These are phyloP conservation scores for Chlamydomonas sp. DNA, from an alignment of 139 green algal genomes.

Conservation along the genomic window DNA sequence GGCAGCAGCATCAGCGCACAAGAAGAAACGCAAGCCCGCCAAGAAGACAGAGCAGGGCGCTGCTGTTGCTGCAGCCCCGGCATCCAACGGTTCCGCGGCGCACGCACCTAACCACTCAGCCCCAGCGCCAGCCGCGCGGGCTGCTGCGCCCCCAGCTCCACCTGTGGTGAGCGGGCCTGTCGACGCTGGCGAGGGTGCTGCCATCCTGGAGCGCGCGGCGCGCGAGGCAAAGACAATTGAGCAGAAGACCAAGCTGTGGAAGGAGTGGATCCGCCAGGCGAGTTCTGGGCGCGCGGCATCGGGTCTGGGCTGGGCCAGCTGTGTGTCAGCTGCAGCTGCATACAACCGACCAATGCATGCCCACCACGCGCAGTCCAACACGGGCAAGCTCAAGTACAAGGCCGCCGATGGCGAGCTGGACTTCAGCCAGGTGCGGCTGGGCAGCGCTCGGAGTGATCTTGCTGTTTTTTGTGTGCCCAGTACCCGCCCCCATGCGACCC, in stretches of 20 bases:
- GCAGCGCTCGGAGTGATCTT: no score
- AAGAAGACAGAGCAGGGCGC: no score
- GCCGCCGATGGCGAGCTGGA: neutral
- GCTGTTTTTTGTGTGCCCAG: slow-evolving; percentile 1
- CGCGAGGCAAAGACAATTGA: slow-evolving; percentile 7
- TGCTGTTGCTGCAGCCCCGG: no score
- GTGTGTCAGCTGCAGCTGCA: no score
- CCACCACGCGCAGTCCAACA: neutral
- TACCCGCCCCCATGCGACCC: neutral
- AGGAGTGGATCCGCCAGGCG: slow-evolving; percentile 21
- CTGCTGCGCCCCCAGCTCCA: no score
- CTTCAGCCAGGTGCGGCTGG: slow-evolving; percentile 13
- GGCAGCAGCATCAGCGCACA: no score
- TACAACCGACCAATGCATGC: neutral
- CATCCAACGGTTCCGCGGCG: no score
- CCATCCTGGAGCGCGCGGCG: slow-evolving; percentile 14
- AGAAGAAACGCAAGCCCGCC: no score
- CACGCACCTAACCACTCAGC: no score
- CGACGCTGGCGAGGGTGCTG: slow-evolving; percentile 9
- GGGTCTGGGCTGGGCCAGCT: no score
- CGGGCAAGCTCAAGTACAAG: slow-evolving; percentile 18
- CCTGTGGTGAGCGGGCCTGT: no score
- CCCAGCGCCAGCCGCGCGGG: no score
- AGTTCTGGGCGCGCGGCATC: neutral
- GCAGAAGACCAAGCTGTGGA: slow-evolving; percentile 16